Base-by-base conservation (phyloP, 2,329 filamentous ascomycete species). In the Dothistroma pini region DNA sequence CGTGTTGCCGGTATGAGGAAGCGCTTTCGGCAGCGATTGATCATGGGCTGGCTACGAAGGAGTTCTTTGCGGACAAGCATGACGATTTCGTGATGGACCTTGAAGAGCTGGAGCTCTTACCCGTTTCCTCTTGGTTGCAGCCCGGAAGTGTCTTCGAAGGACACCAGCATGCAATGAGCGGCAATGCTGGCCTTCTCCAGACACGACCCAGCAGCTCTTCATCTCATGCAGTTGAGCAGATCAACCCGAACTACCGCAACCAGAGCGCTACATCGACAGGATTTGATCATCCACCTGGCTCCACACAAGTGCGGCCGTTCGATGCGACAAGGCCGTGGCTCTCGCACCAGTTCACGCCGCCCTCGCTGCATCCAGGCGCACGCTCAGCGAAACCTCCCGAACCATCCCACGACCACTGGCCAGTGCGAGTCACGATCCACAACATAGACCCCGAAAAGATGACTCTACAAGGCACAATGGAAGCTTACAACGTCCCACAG, bases 391-490 rank as follows among this genome's bases (percentile, higher is more conserved):
- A 64, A 55, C 35, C 53, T 16, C 47, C 58, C 25, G 67, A 71
- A 25, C 51, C 66, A n/a, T 51, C 61, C 32, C 81, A 84, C 58
- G 84, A 88, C 66, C 81, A 82, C 50, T 89, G 86, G 86, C 86
- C 86, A 7, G 86, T 89, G 34, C 86, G 85, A 63, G 86, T 89
- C 57, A 86, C 81, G 2, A 82, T 89, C 44, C 85, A 88, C 68
- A 77, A 81, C 19, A 80, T 89, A 51, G 84, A 89, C 71, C 82
- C 81, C 67, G 75, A 79, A 4, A 78, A 76, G 19, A 86, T 88
- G 84, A 84, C 83, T 0, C 73, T 89, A 19, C 83, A 84, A 22
- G 86, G 86, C 4, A 88, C 85, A 8, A 89, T 89, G 86, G 85
- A 88, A 73, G 86, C 86, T 4, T 88, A 86, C 75, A 86, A 89